Evolutionary conservation across 495 filamentous ascomycete species (phyloP).

Genomic region (Staphylotrichum longicolle): DNA sequence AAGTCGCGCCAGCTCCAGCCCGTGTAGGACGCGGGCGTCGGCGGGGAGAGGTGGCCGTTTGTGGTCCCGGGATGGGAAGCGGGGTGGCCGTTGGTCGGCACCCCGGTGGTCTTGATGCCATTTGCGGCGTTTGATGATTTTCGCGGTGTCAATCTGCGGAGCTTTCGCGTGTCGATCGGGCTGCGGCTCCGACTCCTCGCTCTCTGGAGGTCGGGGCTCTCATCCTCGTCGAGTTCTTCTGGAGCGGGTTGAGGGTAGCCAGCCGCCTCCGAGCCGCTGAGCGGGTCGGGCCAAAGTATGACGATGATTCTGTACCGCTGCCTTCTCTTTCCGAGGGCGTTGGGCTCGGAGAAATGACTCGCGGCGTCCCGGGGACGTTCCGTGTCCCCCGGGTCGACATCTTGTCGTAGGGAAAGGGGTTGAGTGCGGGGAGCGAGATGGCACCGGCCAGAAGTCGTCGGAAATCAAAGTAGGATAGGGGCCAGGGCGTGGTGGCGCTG

Average conservation of each 20-base stretch:
- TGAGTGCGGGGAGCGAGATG: constrained; percentile 49
- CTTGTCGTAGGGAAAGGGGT: constrained; percentile 43
- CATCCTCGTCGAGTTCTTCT: constrained; percentile 26
- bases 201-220: constrained; percentile 42
- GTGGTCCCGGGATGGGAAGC: constrained; percentile 23
- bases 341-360: constrained; percentile 68
- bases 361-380: constrained; percentile 29
- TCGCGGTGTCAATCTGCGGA: constrained; percentile 45
- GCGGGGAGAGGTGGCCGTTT: constrained; percentile 73
- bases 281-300: constrained; percentile 59
- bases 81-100: constrained; percentile 18
- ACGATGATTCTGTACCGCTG: constrained; percentile 42
- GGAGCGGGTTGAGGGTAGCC: constrained; percentile 35
- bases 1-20: constrained; percentile 73
- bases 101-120: constrained; percentile 9
- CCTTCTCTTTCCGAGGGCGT: constrained; percentile 55
- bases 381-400: constrained; percentile 36
- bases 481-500: constrained; percentile 42
- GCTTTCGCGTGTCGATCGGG: constrained; percentile 50
- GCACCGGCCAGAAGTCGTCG: constrained; percentile 53
- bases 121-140: constrained; percentile 25
- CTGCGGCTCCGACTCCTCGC: constrained; percentile 52
- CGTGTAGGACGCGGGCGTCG: constrained; percentile 44
- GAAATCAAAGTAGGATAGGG: constrained; percentile 44
- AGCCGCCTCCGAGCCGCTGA: constrained; percentile 57